Evolutionary conservation across 2,329 filamentous ascomycete genomes (phyloP).

Genomic region (Ophiostoma himal-ulmi): DNA sequence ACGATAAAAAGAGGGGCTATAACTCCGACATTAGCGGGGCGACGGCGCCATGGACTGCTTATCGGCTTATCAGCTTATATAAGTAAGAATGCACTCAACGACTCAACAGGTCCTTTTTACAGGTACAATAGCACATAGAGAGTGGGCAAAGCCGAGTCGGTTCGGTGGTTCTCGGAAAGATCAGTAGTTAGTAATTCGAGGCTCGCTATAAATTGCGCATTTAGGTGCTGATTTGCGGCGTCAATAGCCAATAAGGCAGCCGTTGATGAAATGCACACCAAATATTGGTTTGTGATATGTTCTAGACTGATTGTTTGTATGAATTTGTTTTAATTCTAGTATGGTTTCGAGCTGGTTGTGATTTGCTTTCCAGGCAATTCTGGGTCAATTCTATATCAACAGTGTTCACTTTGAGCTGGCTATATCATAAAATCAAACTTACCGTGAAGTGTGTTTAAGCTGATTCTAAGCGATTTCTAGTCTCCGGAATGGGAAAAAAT

Average conservation of each 20-base stretch:
- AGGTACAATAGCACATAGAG: background rate
- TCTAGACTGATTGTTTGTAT: too few species aligned
- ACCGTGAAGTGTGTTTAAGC: too few species aligned
- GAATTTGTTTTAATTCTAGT: background rate
- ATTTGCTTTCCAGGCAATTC: too few species aligned
- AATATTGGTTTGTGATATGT: background rate
- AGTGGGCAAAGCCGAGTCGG: background rate
- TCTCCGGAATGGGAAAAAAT: too few species aligned
- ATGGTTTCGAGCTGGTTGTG: too few species aligned
- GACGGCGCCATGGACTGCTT: background rate
- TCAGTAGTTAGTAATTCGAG: background rate
- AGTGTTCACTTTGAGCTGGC: too few species aligned
- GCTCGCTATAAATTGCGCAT: background rate
- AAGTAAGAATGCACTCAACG: background rate
- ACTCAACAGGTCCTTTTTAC: too few species aligned
- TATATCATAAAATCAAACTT: too few species aligned
- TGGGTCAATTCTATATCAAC: too few species aligned
- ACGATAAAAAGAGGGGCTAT: background rate
- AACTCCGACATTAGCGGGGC: background rate
- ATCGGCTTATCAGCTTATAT: background rate
- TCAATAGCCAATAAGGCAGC: slow-evolving; percentile 14
- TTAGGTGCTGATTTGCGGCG: slow-evolving; percentile 6
- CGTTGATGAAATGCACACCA: background rate
- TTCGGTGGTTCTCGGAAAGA: background rate
- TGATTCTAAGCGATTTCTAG: too few species aligned